Conservation (phyloP, 805 yeast species). For the Metschnikowia peoriensis region DNA sequence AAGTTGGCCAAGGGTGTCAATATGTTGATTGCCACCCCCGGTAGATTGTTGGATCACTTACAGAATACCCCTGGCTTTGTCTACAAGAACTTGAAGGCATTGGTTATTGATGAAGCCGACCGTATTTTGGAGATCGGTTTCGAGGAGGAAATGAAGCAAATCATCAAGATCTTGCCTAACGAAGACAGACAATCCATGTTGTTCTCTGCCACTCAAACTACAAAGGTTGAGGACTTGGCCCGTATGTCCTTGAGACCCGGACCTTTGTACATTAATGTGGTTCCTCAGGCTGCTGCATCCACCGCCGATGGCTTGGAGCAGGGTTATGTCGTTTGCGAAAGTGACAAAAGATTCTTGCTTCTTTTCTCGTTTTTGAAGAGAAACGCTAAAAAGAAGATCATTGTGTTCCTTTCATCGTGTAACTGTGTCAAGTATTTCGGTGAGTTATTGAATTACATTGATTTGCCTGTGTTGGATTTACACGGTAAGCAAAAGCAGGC, state of each 20-base stretch:
- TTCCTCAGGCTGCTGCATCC: slow-evolving; percentile 73
- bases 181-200: slow-evolving; percentile 95
- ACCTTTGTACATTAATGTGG: slow-evolving; percentile 91
- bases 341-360: slow-evolving; percentile 88
- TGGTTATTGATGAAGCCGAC: slow-evolving; percentile 97
- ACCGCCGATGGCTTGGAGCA: slow-evolving; percentile 98
- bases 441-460: slow-evolving; percentile 92
- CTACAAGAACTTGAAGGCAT: slow-evolving; percentile 89
- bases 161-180: slow-evolving; percentile 87
- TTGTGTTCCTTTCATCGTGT: slow-evolving; percentile 94
- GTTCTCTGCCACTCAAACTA: slow-evolving; percentile 98
- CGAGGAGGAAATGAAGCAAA: slow-evolving; percentile 98
- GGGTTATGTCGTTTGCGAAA: slow-evolving; percentile 96
- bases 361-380: slow-evolving; percentile 91
- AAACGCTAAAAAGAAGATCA: slow-evolving; percentile 85
- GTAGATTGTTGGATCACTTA: slow-evolving; percentile 91
- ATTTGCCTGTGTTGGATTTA: slow-evolving; percentile 91
- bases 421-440: slow-evolving; percentile 96
- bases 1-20: slow-evolving; percentile 93
- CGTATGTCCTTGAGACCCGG: slow-evolving; percentile 93
- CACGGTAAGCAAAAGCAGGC: slow-evolving; percentile 99
- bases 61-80: slow-evolving; percentile 94
- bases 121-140: slow-evolving; percentile 96
- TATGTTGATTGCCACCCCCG: slow-evolving; percentile 93
- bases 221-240: slow-evolving; percentile 97